phyloP scores from a whole-genome alignment of 108 stramenopile species.

The Cyclotella sp. region DNA sequence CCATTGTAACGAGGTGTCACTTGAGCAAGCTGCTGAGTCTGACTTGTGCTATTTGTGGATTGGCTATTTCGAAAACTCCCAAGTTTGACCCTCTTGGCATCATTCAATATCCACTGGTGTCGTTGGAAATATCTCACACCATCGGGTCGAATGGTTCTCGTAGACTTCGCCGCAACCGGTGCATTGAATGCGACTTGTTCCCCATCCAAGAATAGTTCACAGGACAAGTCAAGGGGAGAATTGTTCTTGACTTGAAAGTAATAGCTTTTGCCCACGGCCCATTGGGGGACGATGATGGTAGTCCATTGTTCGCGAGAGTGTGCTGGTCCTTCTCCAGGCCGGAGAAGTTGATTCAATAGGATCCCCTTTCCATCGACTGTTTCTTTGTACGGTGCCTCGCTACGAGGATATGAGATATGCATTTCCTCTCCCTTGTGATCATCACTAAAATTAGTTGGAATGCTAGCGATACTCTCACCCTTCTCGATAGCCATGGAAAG shows the following conservation, averaged over 20 bases:
- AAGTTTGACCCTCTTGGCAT: slow-evolving; percentile 39
- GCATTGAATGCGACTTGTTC: slow-evolving; percentile 41
- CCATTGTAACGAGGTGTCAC: slow-evolving; percentile 48
- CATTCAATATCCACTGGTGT: slow-evolving; percentile 41
- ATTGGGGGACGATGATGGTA: slow-evolving; percentile 36
- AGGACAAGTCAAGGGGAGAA: slow-evolving; percentile 32
- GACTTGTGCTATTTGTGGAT: too few relatives aligned
- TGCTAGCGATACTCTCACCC: slow-evolving; percentile 3
- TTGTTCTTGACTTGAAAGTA: slow-evolving; percentile 47
- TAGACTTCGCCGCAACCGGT: slow-evolving; percentile 28
- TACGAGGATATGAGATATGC: not conserved
- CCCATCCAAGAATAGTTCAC: slow-evolving; percentile 46
- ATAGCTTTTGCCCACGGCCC: slow-evolving; percentile 38
- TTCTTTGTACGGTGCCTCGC: not conserved
- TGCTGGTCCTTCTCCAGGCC: slow-evolving; percentile 52
- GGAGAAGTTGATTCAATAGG: slow-evolving; percentile 13
- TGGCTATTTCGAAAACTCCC: not conserved
- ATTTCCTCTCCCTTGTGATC: not conserved
- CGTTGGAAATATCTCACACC: slow-evolving; percentile 33
- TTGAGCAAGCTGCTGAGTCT: not conserved
- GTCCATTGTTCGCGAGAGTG: slow-evolving; percentile 39
- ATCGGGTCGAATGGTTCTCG: slow-evolving; percentile 34
- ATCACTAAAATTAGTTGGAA: not conserved
- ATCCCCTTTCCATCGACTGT: slow-evolving; percentile 31
- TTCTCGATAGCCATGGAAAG: slow-evolving; percentile 37